Base-by-base conservation (phyloP, 495 filamentous ascomycete species). In the Glonium stellatum region DNA sequence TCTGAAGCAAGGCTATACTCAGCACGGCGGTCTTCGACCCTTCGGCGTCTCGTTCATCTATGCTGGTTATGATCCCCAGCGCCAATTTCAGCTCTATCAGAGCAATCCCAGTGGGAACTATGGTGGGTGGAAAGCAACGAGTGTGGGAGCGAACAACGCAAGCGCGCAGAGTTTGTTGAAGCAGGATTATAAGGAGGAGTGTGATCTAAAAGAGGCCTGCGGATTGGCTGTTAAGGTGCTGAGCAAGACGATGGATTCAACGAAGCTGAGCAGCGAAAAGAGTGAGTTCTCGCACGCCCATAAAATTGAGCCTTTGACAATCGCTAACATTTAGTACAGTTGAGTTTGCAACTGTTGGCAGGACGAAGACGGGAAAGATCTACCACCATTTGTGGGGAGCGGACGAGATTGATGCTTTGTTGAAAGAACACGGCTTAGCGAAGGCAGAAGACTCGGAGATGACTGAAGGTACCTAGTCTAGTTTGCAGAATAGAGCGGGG, bases 21-120 rank as follows among this genome's bases (percentile, higher is more conserved):
- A 99, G 74, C 95, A 96, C 74, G 93, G 93, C 81, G 87, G 93
- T 77, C 87, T 99, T 56, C 87, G 93, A 63, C 93, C 93, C 22
- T 99, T 99, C 68, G 93, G 93, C 75, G 93, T 99, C 48, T 96
- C 90, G 39, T 97, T 99, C 83, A 97, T 99, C 81, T 99, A 99
- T 73, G 93, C 93, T 52, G 93, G 93, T 59, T 99, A 89, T 79
- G 93, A 99, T 70, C 86, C 87, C 47, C 88, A 92, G 71, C 84
- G 90, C 60, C 87, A 97, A 71, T 99, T 99, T 80, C 93, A 99
- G 78, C 81, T 99, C 59, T 99, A 99, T 80, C 90, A 97, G 73
- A 96, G 91, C 81, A 99, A 99, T 76, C 93, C 93, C n/a, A 95
- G 88, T 68, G 93, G 93, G 61, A 99, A 99, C 77, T 99, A 99